A percentile compares a stretch with the other conserved stretches of the same genome.
Conservation (phyloP, 345 rosid genomes). For the Nasturtium officinale region DNA sequence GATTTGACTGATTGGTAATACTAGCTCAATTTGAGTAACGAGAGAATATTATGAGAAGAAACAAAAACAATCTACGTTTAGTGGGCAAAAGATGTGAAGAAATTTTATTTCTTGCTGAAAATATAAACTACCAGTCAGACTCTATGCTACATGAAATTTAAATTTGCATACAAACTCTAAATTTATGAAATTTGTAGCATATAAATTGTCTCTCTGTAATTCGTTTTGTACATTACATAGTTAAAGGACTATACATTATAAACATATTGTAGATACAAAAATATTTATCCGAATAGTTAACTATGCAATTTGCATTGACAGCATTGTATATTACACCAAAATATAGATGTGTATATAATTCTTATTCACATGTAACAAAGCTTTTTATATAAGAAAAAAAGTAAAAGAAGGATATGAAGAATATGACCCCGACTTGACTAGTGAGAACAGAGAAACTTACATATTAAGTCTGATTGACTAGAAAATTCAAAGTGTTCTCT, state of each 20-base stretch:
- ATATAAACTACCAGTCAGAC: neutral
- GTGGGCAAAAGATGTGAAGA: too few relatives aligned
- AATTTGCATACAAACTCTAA: neutral
- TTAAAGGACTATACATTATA: too few relatives aligned
- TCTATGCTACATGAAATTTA: neutral
- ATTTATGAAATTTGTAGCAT: neutral
- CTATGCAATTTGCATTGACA: neutral
- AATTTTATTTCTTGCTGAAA: too few relatives aligned
- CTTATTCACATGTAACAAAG: neutral
- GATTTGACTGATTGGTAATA: too few relatives aligned
- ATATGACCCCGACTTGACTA: neutral
- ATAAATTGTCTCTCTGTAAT: neutral
- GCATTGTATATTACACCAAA: too few relatives aligned
- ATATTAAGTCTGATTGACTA: slow-evolving; percentile 17
- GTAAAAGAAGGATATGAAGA: neutral
- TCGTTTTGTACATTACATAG: neutral
- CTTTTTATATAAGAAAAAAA: neutral
- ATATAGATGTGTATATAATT: neutral
- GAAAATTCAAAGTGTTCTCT: slow-evolving; percentile 20
- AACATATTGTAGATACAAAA: too few relatives aligned
- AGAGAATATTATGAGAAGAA: too few relatives aligned
- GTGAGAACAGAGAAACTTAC: neutral
- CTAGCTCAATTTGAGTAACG: too few relatives aligned
- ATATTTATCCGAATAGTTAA: neutral
- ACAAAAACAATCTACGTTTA: too few relatives aligned